These are phyloP conservation scores for Mycosarcoma mackinlayi DNA, from an alignment of 1,284 basidiomycete genomes.

Conservation along the genomic window DNA sequence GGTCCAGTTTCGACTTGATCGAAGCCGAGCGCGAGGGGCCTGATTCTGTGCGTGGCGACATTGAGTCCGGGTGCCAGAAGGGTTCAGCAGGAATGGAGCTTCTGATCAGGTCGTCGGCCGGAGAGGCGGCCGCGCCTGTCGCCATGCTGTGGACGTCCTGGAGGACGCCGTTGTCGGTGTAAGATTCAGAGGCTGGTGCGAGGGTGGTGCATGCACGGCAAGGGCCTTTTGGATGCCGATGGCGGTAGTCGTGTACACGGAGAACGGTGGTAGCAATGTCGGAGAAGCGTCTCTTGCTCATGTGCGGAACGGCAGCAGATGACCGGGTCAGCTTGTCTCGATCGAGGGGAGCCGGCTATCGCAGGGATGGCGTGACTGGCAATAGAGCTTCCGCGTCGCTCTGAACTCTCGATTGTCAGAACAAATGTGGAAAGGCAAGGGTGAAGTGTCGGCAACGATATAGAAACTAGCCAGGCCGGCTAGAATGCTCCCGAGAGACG, in stretches of 20 bases:
- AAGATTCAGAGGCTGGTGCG: not conserved
- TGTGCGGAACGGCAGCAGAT: constrained; percentile 2
- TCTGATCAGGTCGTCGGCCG: constrained; percentile 31
- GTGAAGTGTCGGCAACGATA: too few relatives aligned
- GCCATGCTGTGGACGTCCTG: constrained; percentile 30
- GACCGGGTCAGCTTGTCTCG: not conserved
- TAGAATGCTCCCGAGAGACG: too few relatives aligned
- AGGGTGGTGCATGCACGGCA: constrained; percentile 5
- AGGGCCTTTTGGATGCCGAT: constrained; percentile 1
- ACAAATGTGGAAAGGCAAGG: too few relatives aligned
- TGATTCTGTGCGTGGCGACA: constrained; percentile 2
- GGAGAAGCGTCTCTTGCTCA: constrained; percentile 44
- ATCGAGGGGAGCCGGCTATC: too few relatives aligned
- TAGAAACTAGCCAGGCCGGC: too few relatives aligned
- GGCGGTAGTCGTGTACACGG: constrained; percentile 14
- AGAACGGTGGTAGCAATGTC: constrained; percentile 23
- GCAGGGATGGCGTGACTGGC: too few relatives aligned
- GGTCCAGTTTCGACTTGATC: constrained; percentile 9
- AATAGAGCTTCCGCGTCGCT: too few relatives aligned
- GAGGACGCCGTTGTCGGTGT: constrained; percentile 13
- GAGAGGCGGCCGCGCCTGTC: constrained; percentile 19
- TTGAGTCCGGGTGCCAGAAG: constrained; percentile 17
- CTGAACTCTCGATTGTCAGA: too few relatives aligned
- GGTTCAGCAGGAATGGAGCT: constrained; percentile 17
- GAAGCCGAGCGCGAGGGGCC: constrained; percentile 14